Evolutionary conservation across 371 early-diverging fungal species (phyloP), one percentile per base, ranked within the genome.

Genomic region (Caulochytrium protostelioides): DNA sequence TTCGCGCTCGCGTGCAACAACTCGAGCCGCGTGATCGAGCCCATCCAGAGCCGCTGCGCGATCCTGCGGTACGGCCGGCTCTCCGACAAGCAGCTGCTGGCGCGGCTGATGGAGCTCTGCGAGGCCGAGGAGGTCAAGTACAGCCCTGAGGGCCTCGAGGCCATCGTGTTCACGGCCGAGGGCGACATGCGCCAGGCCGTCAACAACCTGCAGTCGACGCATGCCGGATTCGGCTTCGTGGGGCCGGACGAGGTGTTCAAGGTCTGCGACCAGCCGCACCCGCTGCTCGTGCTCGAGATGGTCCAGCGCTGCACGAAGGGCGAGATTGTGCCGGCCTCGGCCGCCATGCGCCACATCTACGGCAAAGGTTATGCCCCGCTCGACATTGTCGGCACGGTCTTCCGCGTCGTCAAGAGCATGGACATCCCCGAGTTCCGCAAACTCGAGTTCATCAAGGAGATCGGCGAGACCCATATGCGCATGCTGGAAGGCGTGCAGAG

Each of bases 111-210:
- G 13, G 80, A 83, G 45, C 77, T 98, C 31, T 79, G 84, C 47
- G 50, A 73, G 20, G 38, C 44, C 4, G 98, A 99, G 52, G 70
- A 74, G 76, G 86, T 87, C 20, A 51, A 69, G 32, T 74, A 73
- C 51, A 79, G 55, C 15, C 75, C 81, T 3, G 85, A 80, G 37
- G 94, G 90, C 8, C 50, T 94, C 8, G 80, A 86, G 38, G 90
- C 92, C 1, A 52, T 99, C 25, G 76, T 90, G 9, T 91, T 94
- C 46, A 79, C 85, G 12, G 74, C 90, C 6, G 97, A 97, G 39
- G 98, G 99, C 17, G 99, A 99, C 55, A 86, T 98, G 85, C 76
- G 99, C 24, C 94, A 95, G 59, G 95, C 87, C 2, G 64, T 99
- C 47, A 97, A 97, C 53, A 89, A 92, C 42, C 62, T 99, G 36